Evolutionary conservation across 495 filamentous ascomycete species (phyloP), one percentile per base, ranked within the genome.

Genomic region (Aspergillus biplanus): DNA sequence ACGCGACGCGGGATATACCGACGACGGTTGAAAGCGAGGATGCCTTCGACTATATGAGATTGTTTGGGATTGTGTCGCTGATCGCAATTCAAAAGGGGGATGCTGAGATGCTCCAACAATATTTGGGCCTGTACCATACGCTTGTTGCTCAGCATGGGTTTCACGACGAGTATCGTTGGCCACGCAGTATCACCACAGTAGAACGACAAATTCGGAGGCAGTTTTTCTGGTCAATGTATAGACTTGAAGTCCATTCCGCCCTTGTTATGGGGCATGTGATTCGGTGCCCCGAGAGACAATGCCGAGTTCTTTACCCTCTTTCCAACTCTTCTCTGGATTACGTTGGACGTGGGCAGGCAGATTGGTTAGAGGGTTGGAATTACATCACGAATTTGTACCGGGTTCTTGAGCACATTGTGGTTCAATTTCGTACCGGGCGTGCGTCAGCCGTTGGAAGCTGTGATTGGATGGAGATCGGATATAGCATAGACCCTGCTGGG

Each of bases 211-310:
- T 52, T 11, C 58, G 58, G 4, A 46, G 58, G 33, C 46, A 49
- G 33, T 49, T 59, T 18, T 59, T 33, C n/a, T 59, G 58, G 58
- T 59, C 47, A 5, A 52, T 59, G 4, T 59, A 59, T 18, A 37
- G 58, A 8, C 58, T 59, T 31, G 58, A 59, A 33, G 58, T 59
- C 13, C 58, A 59, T 34, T 37, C 58, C 7, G 58, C 58, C 6
- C 35, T 48, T 33, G 58, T 59, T 3, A 34, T 59, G 7, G 58
- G 58, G 1, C 33, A 59, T 34, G 12, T 52, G 6, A 33, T 59
- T 5, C 58, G 58, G 5, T 27, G 32, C 9, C 27, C 58, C 4
- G 58, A 59, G 18, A 42, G 7, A 21, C 58, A 34, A 4, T 39
- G 46, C 12, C n/a, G 47, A 12, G 58, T 59, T 37, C 32, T 7